Base-by-base conservation (phyloP, 495 filamentous ascomycete species). In the Talaromyces adpressus region DNA sequence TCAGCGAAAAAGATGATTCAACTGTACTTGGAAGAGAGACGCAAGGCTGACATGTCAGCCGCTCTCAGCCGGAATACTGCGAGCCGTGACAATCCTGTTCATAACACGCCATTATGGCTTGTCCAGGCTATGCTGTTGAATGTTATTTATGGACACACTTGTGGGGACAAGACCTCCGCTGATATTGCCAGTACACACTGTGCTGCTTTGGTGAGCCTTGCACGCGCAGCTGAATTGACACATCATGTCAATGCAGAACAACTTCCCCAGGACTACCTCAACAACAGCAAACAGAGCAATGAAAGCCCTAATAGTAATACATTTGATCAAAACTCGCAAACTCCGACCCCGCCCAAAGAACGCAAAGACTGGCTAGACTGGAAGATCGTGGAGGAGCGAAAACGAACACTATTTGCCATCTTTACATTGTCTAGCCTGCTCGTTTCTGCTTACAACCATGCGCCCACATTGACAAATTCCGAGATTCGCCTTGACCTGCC, bases 51-150 rank as follows among this genome's bases (percentile, higher is more conserved):
- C 73, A 86, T 95, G 77, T 86, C 91, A 61, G 89, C 90, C 61
- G 89, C 89, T 41, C 81, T 91, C 64, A 88, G 85, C 66, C 87
- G 89, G 27, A 66, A 73, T 3, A 83, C 83, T 67, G 73, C 83
- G 23, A 72, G 81, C 22, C 81, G 83, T 62, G 89, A 93, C 63
- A 84, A 83, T 66, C 82, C 87, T 2, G 80, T 87, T 51, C 89
- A 94, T 66, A 85, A 86, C 41, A 97, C 92, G 12, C 94, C 94
- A 2, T 81, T 97, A 57, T 97, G 94, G 94, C 82, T 98, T 29
- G 91, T 98, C n/a, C 94, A 98, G 70, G 93, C 94, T 1, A 97
- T 98, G 94, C 82, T 98, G 30, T 81, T 98, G 47, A 97, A 96
- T 74, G 90, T 98, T 36, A 89, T 98, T 11, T 98, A 96, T 67